A percentile compares a stretch with the other conserved stretches of the same genome.
Conservation (phyloP, 441 rosid genomes). For the Jatropha podagrica region DNA sequence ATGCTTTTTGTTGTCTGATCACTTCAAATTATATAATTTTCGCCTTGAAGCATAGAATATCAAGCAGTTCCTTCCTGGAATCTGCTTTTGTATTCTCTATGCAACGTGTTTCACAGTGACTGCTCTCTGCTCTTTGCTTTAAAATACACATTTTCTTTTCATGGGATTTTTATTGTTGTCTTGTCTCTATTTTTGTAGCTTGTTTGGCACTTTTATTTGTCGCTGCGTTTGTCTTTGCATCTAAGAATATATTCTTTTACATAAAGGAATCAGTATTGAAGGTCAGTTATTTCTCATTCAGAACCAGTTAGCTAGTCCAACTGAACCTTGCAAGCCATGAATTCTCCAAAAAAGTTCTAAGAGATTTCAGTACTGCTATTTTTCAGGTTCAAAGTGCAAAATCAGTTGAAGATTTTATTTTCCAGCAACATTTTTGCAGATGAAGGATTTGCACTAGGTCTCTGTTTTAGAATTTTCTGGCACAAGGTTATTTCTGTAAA, state of each 20-base stretch:
- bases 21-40: not conserved
- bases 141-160: slow-evolving; percentile 19
- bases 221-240: not conserved
- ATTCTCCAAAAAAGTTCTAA: slow-evolving; percentile 45
- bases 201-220: slow-evolving; percentile 18
- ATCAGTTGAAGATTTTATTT: slow-evolving; percentile 25
- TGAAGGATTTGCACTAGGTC: slow-evolving; percentile 34
- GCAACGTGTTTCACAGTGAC: slow-evolving; percentile 15
- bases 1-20: not conserved
- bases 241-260: slow-evolving; percentile 18
- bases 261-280: slow-evolving; percentile 35
- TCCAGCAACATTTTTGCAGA: slow-evolving; percentile 25
- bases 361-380: slow-evolving; percentile 28
- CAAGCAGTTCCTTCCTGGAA: not conserved
- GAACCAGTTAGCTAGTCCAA: no score
- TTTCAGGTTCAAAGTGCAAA: no score
- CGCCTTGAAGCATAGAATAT: not conserved
- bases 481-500: no score
- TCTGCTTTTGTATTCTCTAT: not conserved
- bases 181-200: slow-evolving; percentile 15
- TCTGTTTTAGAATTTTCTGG: no score
- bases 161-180: slow-evolving; percentile 18
- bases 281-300: slow-evolving; percentile 8
- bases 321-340: slow-evolving; percentile 32
- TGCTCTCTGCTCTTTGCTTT: slow-evolving; percentile 21